Evolutionary conservation across 805 yeast genomes (phyloP), one percentile per base, ranked within the genome.

Genomic region (Kockiozyma suomiensis): DNA sequence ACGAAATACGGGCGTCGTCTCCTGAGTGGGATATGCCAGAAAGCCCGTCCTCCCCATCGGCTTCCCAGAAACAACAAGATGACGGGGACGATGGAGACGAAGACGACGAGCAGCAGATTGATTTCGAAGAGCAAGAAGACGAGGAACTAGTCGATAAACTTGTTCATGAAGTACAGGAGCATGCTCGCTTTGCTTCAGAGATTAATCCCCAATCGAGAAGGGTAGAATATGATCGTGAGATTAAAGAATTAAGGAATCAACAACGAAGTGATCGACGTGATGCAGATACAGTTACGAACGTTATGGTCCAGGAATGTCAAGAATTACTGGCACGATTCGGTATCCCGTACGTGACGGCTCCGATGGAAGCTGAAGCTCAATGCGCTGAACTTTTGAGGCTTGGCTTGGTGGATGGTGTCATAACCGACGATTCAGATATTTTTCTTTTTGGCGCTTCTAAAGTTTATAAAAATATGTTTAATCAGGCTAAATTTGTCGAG

Each of bases 301-400:
- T 82, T 1, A 94, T 94, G 97, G 82, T 93, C 25, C 78, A 79
- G 40, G 98, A 94, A 70, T 94, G 96, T 19, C 97, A 94, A 74
- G 97, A 91, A 64, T 77, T 94, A 43, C 76, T 94, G 7, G 82
- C 87, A 30, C 75, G 93, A 55, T 94, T 94, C 78, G 99, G 99
- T 0, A 88, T 94, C 3, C 99, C 99, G 0, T 94, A 84, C 66
- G 81, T 94, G 8, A 89, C 96, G 0, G 97, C 99, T 0, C 99
- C 99, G 0, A 90, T 90, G 92, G 99, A 94, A 74, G 99, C 99
- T 1, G 99, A 94, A 75, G 98, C 99, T 0, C 99, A 94, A 70
- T 94, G 99, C 75, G 97, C 97, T 0, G 89, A 87, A 65, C 74
- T 94, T 5, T 73, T 84, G 41, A 70, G 73, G n/a, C 72, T 91